These are phyloP conservation scores for Lepidium didymum DNA, from an alignment of 345 rosid genomes.

Conservation along the genomic window DNA sequence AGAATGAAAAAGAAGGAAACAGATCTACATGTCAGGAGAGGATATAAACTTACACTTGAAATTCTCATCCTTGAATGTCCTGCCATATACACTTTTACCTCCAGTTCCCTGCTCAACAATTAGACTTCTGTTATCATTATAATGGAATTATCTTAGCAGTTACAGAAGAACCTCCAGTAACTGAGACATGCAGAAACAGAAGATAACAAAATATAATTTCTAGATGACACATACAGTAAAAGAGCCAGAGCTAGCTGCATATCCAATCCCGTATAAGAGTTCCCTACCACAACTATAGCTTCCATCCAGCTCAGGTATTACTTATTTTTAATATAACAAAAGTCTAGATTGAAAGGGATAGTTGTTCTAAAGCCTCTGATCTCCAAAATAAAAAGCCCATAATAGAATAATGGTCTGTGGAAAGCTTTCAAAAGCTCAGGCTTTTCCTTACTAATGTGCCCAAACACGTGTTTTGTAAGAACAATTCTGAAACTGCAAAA, in stretches of 20 bases:
- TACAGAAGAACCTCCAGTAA: not conserved
- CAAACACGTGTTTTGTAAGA: not conserved
- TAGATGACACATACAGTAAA: not conserved
- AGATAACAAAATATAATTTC: not conserved
- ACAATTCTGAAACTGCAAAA: not conserved
- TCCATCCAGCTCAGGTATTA: not conserved
- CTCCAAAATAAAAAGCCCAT: not conserved
- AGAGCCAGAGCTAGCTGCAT: not conserved
- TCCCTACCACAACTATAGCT: not conserved
- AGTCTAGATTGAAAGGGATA: not conserved
- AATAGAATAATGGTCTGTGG: not conserved
- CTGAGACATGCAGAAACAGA: not conserved
- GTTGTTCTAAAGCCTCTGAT: not conserved
- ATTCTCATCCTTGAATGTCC: slow-evolving; percentile 92
- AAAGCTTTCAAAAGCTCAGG: not conserved
- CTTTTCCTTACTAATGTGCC: not conserved
- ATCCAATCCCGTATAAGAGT: not conserved
- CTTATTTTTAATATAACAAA: not conserved
- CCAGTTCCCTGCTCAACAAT: slow-evolving; percentile 87
- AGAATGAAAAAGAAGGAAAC: not conserved
- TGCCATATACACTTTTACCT: slow-evolving; percentile 96
- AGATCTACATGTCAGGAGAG: not conserved
- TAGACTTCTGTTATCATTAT: slow-evolving; percentile 15
- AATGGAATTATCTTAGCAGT: not conserved
- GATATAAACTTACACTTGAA: slow-evolving; percentile 73